Conservation (phyloP, 2,329 filamentous ascomycete genomes). For the Xenoacremonium recifei region DNA sequence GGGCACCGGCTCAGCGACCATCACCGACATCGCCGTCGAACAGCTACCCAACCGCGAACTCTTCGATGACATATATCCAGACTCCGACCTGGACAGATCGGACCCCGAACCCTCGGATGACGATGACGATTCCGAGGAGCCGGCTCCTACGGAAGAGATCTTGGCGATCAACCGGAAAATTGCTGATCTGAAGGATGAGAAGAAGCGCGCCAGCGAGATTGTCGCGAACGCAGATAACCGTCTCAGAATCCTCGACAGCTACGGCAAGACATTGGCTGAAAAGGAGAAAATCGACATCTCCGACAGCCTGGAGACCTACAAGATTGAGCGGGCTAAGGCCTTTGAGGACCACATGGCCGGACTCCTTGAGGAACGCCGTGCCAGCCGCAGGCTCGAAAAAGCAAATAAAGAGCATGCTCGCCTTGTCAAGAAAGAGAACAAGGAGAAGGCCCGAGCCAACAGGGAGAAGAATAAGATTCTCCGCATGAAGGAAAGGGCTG, state of each 20-base stretch:
- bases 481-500: constrained; percentile 35
- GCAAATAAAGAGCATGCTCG: constrained; percentile 31
- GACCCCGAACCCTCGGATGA: constrained; percentile 29
- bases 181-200: constrained; percentile 23
- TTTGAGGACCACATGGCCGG: constrained; percentile 41
- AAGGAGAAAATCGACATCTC: constrained; percentile 35
- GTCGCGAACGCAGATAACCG: constrained; percentile 31
- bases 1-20: constrained; percentile 52
- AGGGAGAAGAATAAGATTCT: constrained; percentile 32
- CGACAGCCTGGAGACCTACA: constrained; percentile 39
- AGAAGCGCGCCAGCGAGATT: constrained; percentile 17
- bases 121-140: constrained; percentile 20
- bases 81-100: constrained; percentile 37
- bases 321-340: constrained; percentile 39
- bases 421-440: constrained; percentile 26
- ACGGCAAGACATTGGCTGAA: constrained; percentile 35
- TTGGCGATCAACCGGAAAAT: constrained; percentile 31
- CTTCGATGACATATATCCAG: constrained; percentile 54
- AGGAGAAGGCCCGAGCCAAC: constrained; percentile 25
- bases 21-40: constrained; percentile 62
- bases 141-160: constrained; percentile 17
- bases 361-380: constrained; percentile 26
- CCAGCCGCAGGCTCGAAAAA: constrained; percentile 31
- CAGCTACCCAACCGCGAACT: constrained; percentile 53
- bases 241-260: constrained; percentile 40